These are phyloP conservation scores for Ambrosia hybrid DNA, from an alignment of 140 eudicot species.

Conservation along the genomic window DNA sequence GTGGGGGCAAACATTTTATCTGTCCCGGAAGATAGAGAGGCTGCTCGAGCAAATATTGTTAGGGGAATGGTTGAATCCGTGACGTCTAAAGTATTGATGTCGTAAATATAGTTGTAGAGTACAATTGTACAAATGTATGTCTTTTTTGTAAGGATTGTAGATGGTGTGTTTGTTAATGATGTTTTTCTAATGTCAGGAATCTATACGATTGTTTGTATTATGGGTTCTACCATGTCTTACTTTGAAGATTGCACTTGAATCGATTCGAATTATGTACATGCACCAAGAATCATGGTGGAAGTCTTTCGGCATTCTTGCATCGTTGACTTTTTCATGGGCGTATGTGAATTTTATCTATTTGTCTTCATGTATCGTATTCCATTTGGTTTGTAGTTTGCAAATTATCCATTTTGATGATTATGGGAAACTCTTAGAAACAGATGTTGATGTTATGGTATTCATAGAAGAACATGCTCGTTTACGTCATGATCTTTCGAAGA, in stretches of 20 bases:
- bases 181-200: conserved; percentile 41
- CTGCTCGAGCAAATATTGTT: too few species aligned
- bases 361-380: conserved; percentile 69
- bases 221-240: conserved; percentile 71
- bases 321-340: conserved; percentile 62
- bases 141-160: not conserved
- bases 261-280: conserved; percentile 46
- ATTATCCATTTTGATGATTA: conserved; percentile 83
- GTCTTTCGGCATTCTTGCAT: conserved; percentile 40
- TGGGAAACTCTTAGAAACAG: conserved; percentile 64
- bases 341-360: conserved; percentile 52
- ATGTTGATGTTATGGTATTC: conserved; percentile 47
- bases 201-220: conserved; percentile 51
- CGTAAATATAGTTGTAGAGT: not conserved
- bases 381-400: conserved; percentile 69
- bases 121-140: not conserved
- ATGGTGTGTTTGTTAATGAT: not conserved
- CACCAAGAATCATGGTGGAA: conserved; percentile 66
- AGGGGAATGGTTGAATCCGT: too few species aligned
- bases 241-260: conserved; percentile 63
- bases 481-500: conserved; percentile 67
- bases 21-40: too few species aligned
- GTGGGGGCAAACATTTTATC: too few species aligned
- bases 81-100: not conserved
- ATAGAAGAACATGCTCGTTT: conserved; percentile 74